These are phyloP conservation scores for Candida ulmi DNA, from an alignment of 805 yeast genomes.

Conservation along the genomic window DNA sequence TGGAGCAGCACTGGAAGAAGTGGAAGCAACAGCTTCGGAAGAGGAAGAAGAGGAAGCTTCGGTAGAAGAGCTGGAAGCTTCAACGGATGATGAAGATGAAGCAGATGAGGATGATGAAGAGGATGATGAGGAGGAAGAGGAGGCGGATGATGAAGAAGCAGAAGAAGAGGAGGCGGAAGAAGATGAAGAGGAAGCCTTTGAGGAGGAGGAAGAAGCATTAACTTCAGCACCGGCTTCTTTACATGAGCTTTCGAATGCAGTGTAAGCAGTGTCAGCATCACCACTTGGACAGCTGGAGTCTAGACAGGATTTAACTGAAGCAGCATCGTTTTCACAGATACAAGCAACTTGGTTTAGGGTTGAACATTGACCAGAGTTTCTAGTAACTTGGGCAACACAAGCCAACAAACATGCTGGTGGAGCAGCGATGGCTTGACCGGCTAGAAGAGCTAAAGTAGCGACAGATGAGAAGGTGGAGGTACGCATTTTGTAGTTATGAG, in stretches of 20 bases:
- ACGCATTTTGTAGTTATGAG: too few species aligned
- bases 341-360: constrained; percentile 62
- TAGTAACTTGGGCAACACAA: constrained; percentile 70
- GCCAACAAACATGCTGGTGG: constrained; percentile 93
- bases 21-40: constrained; percentile 17
- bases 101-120: constrained; percentile 20
- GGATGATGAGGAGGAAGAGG: constrained; percentile 20
- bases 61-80: too few species aligned
- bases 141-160: constrained; percentile 21
- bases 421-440: constrained; percentile 39
- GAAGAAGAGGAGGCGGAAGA: constrained; percentile 25
- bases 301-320: constrained; percentile 57
- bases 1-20: constrained; percentile 9
- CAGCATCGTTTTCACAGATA: constrained; percentile 54
- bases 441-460: constrained; percentile 15
- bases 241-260: constrained; percentile 53
- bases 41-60: constrained; percentile 19
- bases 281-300: constrained; percentile 63
- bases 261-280: constrained; percentile 49
- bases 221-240: constrained; percentile 36
- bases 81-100: constrained; percentile 19
- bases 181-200: constrained; percentile 28
- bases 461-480: constrained; percentile 9
- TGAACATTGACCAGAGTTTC: constrained; percentile 45
- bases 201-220: constrained; percentile 26